These are phyloP conservation scores for Carnegiea gigantea DNA, from an alignment of 179 eudicot genomes.

Conservation along the genomic window DNA sequence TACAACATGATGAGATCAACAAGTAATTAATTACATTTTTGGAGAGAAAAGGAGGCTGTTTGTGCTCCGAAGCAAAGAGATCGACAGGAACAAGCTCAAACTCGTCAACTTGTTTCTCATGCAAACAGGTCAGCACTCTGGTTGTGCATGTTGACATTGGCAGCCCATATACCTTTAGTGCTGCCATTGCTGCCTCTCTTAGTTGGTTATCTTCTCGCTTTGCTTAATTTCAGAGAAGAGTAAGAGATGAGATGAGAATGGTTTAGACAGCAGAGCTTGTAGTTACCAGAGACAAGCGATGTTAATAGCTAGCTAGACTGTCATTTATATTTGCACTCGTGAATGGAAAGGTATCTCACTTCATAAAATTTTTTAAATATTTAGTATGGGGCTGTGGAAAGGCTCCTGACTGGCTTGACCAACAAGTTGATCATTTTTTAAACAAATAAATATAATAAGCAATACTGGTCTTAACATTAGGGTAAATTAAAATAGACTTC, in stretches of 20 bases:
- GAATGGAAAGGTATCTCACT: not conserved
- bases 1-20: not conserved
- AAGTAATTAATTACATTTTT: constrained; percentile 24
- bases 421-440: not conserved
- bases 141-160: constrained; percentile 39
- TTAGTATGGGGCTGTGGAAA: not conserved
- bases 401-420: not conserved
- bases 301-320: not conserved
- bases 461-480: not conserved
- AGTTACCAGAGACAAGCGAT: not conserved
- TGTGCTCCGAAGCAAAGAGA: constrained; percentile 31
- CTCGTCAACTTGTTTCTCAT: constrained; percentile 29
- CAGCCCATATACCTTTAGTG: constrained; percentile 33
- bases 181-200: not conserved
- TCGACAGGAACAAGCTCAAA: constrained; percentile 34
- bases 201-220: too few species aligned
- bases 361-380: not conserved
- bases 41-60: constrained; percentile 36
- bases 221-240: not conserved
- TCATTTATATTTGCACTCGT: constrained; percentile 4
- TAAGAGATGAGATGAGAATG: not conserved
- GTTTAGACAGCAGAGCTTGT: not conserved
- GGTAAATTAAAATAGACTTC: not conserved
- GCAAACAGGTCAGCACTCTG: constrained; percentile 27
- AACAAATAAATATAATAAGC: not conserved